phyloP scores from a whole-genome alignment of 768 basidiomycete genomes.

The Gloeostereum incarnatum region DNA sequence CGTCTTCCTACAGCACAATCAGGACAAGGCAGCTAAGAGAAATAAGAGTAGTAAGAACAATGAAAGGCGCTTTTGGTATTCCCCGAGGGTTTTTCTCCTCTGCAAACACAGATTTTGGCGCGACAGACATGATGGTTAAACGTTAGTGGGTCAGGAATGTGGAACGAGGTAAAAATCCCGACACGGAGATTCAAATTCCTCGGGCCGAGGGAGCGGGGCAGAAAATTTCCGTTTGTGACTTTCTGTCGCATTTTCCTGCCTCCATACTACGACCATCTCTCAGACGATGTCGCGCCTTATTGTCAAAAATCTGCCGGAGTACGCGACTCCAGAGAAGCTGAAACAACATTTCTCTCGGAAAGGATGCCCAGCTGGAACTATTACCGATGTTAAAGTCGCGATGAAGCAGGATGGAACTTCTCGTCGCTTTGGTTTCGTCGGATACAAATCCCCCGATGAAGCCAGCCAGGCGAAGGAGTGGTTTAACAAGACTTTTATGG shows the following conservation, averaged over 20 bases:
- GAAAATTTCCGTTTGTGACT: no score
- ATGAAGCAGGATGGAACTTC: slow-evolving; percentile 70
- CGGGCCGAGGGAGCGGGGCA: no score
- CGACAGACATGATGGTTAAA: no score
- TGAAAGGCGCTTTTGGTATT: slow-evolving; percentile 92
- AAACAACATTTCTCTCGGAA: slow-evolving; percentile 59
- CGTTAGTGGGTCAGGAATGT: no score
- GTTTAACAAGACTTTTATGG: slow-evolving; percentile 82
- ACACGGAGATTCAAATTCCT: no score
- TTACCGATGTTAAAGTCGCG: slow-evolving; percentile 85
- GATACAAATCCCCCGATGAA: slow-evolving; percentile 75
- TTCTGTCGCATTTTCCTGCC: no score
- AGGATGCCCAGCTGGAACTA: slow-evolving; percentile 49
- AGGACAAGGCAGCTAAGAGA: slow-evolving; percentile 3
- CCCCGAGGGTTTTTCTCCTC: slow-evolving; percentile 62
- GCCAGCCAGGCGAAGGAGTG: slow-evolving; percentile 69
- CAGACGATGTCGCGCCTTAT: slow-evolving; percentile 70
- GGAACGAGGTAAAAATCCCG: no score
- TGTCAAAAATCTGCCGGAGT: slow-evolving; percentile 70
- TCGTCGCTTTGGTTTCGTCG: slow-evolving; percentile 87
- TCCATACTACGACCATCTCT: not conserved
- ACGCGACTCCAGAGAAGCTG: slow-evolving; percentile 55
- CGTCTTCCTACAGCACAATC: slow-evolving; percentile 52
- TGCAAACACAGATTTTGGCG: no score
- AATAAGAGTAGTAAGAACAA: slow-evolving; percentile 45